Conservation (phyloP, 306 rosid species). For the Begonia loranthoides region DNA sequence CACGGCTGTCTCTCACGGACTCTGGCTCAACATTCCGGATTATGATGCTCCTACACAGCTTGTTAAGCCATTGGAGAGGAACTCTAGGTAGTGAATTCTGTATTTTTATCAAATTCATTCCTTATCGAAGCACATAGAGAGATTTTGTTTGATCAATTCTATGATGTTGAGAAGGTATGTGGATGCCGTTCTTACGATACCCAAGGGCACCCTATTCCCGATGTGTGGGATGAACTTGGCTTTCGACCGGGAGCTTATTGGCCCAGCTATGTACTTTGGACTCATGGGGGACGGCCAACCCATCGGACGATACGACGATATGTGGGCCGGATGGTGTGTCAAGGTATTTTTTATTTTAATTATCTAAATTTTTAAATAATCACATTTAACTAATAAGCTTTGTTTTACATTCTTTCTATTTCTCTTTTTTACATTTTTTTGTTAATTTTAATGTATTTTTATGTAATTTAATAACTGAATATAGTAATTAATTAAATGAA, state of each 20-base stretch:
- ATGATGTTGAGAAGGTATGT: constrained; percentile 24
- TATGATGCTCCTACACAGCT: constrained; percentile 94
- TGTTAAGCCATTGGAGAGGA: constrained; percentile 77
- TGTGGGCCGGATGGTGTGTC: constrained; percentile 97
- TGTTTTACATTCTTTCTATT: too few relatives aligned
- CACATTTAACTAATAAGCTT: too few relatives aligned
- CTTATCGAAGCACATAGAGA: too few relatives aligned
- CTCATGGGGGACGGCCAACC: constrained; percentile 97
- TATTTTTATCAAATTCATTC: background rate
- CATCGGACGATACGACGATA: constrained; percentile 77
- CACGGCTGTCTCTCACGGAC: constrained; percentile 77
- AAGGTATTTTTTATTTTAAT: constrained; percentile 21
- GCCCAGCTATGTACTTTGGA: constrained; percentile 94
- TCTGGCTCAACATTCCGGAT: constrained; percentile 91
- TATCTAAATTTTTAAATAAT: too few relatives aligned
- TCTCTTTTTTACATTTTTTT: too few relatives aligned
- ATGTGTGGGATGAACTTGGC: constrained; percentile 95
- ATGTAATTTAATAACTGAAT: too few relatives aligned
- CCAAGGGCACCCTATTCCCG: constrained; percentile 50
- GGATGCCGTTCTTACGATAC: constrained; percentile 50
- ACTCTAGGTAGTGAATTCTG: constrained; percentile 38
- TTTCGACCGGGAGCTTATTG: constrained; percentile 80
- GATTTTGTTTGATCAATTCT: background rate
- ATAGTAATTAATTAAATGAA: too few relatives aligned
- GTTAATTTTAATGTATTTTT: too few relatives aligned